phyloP scores from a whole-genome alignment of 1,284 basidiomycete genomes.

The Cutaneotrichosporon daszewskae region DNA sequence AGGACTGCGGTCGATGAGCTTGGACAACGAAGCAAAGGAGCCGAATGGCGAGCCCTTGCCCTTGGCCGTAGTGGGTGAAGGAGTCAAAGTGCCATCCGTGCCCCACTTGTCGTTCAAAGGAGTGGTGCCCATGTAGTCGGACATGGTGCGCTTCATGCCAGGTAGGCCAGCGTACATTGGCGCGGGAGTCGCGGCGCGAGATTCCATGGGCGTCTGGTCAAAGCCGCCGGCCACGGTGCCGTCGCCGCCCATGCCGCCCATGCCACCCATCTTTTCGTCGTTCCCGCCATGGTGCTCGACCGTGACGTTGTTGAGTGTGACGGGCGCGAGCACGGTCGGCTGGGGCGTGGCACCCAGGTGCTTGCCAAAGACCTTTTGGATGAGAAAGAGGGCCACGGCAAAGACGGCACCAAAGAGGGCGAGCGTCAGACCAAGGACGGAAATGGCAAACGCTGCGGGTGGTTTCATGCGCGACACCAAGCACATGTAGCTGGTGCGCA shows the following conservation, averaged over 20 bases:
- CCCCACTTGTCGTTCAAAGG: slow-evolving; percentile 5
- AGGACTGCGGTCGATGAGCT: not conserved
- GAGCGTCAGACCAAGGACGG: slow-evolving; percentile 14
- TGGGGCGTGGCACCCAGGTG: slow-evolving; percentile 4
- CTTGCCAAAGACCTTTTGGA: slow-evolving; percentile 12
- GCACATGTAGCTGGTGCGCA: slow-evolving; percentile 18
- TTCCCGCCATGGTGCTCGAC: slow-evolving; percentile 1
- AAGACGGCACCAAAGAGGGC: slow-evolving; percentile 17
- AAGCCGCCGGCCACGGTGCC: not conserved
- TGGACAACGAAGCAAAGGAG: slow-evolving; percentile 7
- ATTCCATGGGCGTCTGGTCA: not conserved
- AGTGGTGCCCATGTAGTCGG: not conserved
- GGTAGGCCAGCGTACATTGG: slow-evolving; percentile 1
- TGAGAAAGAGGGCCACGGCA: slow-evolving; percentile 5
- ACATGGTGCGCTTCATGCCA: not conserved
- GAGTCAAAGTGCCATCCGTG: not conserved
- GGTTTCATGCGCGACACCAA: slow-evolving; percentile 14
- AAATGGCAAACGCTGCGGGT: slow-evolving; percentile 12
- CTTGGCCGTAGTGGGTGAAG: not conserved
- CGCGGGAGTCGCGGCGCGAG: slow-evolving; percentile 4
- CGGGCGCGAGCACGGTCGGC: slow-evolving; percentile 1
- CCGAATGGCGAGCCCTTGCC: not conserved
- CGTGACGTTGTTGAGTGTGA: slow-evolving; percentile 4
- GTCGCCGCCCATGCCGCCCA: not conserved
- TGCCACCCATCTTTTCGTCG: not conserved